phyloP scores from a whole-genome alignment of 73 alveolate species.

The Paramecium caudatum region DNA sequence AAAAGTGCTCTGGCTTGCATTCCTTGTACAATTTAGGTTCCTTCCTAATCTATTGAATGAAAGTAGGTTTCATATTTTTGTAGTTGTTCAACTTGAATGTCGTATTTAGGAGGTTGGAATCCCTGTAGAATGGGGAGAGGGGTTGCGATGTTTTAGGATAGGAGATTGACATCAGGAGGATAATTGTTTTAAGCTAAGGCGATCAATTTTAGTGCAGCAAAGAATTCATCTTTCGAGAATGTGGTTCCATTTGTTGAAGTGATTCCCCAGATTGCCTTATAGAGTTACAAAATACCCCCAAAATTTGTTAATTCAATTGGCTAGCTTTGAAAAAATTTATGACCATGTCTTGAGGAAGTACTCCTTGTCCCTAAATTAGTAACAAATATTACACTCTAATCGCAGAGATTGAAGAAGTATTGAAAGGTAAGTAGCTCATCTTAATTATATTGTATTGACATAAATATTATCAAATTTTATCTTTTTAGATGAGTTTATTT shows the following conservation, averaged over 20 bases:
- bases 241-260: constrained; percentile 2
- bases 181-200: constrained; percentile 43
- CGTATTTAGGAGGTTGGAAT: background rate
- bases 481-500: background rate
- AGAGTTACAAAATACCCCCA: background rate
- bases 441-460: constrained; percentile 36
- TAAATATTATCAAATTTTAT: background rate
- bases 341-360: constrained; percentile 13
- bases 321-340: constrained; percentile 24
- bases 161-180: background rate
- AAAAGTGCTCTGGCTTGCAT: constrained; percentile 34
- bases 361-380: background rate
- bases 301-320: constrained; percentile 3
- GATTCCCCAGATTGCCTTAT: background rate
- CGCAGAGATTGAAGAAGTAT: background rate
- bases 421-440: constrained; percentile 29
- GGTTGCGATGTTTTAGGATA: background rate
- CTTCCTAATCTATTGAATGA: constrained; percentile 10
- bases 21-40: constrained; percentile 26
- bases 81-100: background rate
- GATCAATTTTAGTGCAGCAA: constrained; percentile 36
- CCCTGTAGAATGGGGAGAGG: constrained; percentile 45
- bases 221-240: constrained; percentile 60
- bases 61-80: constrained; percentile 56
- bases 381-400: constrained; percentile 12